Conservation (phyloP, 225 moss, liverwort and hornwort genomes). For the Ulota crispa region DNA sequence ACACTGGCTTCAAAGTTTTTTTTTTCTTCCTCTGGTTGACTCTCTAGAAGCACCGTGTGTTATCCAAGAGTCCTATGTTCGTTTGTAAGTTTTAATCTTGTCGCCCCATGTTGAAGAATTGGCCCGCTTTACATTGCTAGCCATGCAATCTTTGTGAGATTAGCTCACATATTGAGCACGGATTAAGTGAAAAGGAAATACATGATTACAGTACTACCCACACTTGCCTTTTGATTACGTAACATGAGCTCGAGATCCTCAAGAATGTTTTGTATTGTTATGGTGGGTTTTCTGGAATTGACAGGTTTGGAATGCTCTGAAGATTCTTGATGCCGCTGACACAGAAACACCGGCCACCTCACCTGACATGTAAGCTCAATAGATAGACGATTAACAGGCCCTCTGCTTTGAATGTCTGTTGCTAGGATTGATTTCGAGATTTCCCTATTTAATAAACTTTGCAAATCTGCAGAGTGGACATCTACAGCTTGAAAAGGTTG, state of each 20-base stretch:
- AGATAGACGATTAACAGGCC: neutral
- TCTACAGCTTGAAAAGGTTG: slow-evolving; percentile 71
- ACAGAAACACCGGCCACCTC: slow-evolving; percentile 54
- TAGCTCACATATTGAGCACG: neutral
- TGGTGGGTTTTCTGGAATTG: neutral
- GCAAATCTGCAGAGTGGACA: slow-evolving; percentile 68
- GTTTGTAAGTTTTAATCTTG: too few species aligned
- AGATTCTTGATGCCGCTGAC: slow-evolving; percentile 80
- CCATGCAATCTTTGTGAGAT: neutral
- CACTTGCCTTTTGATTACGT: neutral
- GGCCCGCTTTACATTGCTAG: neutral
- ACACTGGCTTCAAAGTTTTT: too few species aligned
- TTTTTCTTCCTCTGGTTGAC: too few species aligned
- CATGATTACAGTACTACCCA: neutral
- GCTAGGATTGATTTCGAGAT: neutral
- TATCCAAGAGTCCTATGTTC: too few species aligned
- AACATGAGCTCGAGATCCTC: neutral
- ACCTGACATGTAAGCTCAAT: slow-evolving; percentile 56
- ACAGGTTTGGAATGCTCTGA: slow-evolving; percentile 89
- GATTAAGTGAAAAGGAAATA: neutral
- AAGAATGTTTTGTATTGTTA: neutral
- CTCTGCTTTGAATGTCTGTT: neutral
- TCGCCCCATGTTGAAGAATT: neutral
- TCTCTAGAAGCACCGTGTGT: too few species aligned
- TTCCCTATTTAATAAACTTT: neutral